Evolutionary conservation across 495 filamentous ascomycete genomes (phyloP), one percentile per base, ranked within the genome.

Genomic region (Penicillium atrosanguineum): DNA sequence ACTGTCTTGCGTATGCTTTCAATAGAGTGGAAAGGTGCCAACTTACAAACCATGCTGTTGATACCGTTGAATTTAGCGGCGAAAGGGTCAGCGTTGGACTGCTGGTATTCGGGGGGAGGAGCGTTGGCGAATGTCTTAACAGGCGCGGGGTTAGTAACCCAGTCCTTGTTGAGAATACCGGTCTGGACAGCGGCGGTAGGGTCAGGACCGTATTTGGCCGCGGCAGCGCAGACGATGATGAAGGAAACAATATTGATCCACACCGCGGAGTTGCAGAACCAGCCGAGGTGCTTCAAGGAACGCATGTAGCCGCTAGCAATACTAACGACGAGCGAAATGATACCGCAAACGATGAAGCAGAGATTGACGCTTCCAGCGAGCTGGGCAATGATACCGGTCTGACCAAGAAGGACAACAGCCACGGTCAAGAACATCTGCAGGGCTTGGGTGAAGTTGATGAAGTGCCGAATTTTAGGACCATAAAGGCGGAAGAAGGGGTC

Each of bases 401-500:
- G 81, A 41, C 70, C 65, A 39, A 84, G 70, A 38, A 84, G 73
- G 15, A 85, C 61, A 31, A 83, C 70, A 1, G 75, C 71, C 18
- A 86, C 81, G 19, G 69, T 74, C 20, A 83, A 64, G 38, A 86
- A 65, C 25, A 78, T 59, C 52, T 79, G 79, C 50, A 84, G 48
- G 5, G 76, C 70, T 53, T 84, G 76, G 3, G 72, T 53, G 52
- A 83, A 45, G 55, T 84, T 86, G 65, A 83, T 67, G n/a, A 73
- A 57, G 50, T 83, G 72, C 18, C 83, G 79, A 6, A 73, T 69
- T 36, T 60, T 60, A 6, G 60, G 46, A 1, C 83, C 83, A 51
- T 70, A 83, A 21, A 83, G 61, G 46, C 83, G 80, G 57, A 78
- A 80, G 60, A 75, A 80, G 7, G 79, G 68, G 54, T 86, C 83